Evolutionary conservation across 306 rosid species (phyloP), one percentile per base, ranked within the genome.

Genomic region (Prunus dulcis): DNA sequence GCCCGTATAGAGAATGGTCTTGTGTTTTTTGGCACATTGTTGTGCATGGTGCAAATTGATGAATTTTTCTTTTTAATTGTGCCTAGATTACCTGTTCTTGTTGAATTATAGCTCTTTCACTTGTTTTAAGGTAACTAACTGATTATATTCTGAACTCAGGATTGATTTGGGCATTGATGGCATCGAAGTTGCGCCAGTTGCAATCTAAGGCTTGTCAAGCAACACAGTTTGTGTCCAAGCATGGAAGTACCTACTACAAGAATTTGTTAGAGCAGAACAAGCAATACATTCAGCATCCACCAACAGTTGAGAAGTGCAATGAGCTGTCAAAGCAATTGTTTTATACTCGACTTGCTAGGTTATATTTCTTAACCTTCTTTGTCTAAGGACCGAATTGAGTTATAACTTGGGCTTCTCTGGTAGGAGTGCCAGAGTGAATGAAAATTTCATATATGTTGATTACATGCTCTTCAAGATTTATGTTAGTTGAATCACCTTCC

Each of bases 301-400:
- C 97, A 51, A 92, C 98, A 0, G 82, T 88, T 69, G 98, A 92
- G 87, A 94, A 91, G 84, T 94, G 98, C 87, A 82, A 81, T 49
- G 72, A 69, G 45, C 88, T 94, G n/a, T 78, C 97, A 0, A 94
- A 90, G 83, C 96, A 94, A 76, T 86, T 94, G 84, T 52, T 94
- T 23, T 91, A 89, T 82, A 94, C 97, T 64, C 97, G 97, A 9
- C 97, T 94, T 73, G 98, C 98, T 52, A 94, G 98, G 98, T 92
- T 69, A 75, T 79, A 55, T 60, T 73, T 83, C 74, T 71, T 50
- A 49, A 25, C 25, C 72, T 71, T 69, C 63, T 46, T 52, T 67
- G 3, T 75, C 27, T 58, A 67, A 46, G 78, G 8, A 43, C 45
- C 64, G 65, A 50, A 45, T 41, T 82, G 38, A 47, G 9, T 43